phyloP scores from a whole-genome alignment of 805 yeast species.

The Priceomyces castillae region DNA sequence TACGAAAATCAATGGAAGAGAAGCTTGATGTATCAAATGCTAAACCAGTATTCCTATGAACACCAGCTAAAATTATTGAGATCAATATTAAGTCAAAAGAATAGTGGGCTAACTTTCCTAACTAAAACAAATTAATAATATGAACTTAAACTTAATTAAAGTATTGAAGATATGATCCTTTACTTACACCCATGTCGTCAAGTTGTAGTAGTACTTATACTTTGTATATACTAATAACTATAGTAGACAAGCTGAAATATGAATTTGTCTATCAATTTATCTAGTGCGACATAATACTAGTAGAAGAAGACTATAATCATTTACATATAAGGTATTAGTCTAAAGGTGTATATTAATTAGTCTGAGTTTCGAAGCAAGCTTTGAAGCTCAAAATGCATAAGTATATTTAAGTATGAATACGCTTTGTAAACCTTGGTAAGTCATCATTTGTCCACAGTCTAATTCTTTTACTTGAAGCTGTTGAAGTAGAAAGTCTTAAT shows the following conservation, averaged over 20 bases:
- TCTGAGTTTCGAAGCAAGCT: neutral
- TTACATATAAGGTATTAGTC: too few species aligned
- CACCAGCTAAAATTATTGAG: constrained; percentile 81
- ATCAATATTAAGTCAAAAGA: constrained; percentile 75
- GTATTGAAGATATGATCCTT: neutral
- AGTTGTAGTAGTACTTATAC: too few species aligned
- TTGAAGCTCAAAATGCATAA: neutral
- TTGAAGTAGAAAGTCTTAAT: constrained; percentile 41
- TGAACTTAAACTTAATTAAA: neutral
- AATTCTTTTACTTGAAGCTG: constrained; percentile 50
- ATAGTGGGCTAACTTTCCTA: constrained; percentile 67
- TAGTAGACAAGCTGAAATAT: too few species aligned
- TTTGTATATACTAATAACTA: too few species aligned
- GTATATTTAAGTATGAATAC: constrained; percentile 18
- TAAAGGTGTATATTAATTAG: neutral
- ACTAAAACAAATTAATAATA: constrained; percentile 24
- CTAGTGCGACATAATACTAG: too few species aligned
- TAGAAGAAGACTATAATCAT: too few species aligned
- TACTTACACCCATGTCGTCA: constrained; percentile 8
- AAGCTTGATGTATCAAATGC: constrained; percentile 50
- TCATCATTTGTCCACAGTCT: constrained; percentile 62
- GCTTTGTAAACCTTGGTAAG: constrained; percentile 42
- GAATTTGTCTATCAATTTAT: too few species aligned
- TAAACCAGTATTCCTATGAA: constrained; percentile 79
- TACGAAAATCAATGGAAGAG: constrained; percentile 45